Conservation (phyloP, 208 protist species). For the Porcisia deanei region DNA sequence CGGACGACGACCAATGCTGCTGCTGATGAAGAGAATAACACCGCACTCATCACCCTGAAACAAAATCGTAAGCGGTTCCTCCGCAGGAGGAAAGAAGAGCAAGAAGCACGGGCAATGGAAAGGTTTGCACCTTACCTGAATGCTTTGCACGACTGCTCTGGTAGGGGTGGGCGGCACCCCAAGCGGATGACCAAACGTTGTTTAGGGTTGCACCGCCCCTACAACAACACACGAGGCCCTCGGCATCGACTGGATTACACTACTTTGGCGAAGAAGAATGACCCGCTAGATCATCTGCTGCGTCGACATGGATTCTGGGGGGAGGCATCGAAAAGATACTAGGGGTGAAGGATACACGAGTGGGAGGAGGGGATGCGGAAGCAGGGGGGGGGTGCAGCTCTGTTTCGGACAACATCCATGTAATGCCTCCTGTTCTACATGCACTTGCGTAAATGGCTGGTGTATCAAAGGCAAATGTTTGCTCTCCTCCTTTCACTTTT, state of each 20-base stretch:
- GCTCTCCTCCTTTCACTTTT: too few species aligned
- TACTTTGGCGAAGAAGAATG: conserved; percentile 11
- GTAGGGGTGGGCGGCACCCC: not conserved
- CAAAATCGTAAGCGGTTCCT: not conserved
- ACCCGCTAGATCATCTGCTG: conserved; percentile 32
- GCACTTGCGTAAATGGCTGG: too few species aligned
- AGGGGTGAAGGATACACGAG: not conserved
- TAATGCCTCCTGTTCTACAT: too few species aligned
- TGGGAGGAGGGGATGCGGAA: not conserved
- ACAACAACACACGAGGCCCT: not conserved
- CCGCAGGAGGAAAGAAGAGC: not conserved
- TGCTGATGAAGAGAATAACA: not conserved
- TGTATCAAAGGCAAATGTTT: too few species aligned
- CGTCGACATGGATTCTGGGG: conserved; percentile 43
- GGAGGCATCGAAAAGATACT: conserved; percentile 20
- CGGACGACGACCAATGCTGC: not conserved
- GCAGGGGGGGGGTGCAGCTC: not conserved
- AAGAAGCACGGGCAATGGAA: not conserved
- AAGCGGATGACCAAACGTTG: conserved; percentile 3
- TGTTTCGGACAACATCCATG: too few species aligned
- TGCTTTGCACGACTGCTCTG: not conserved
- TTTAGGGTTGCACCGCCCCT: not conserved
- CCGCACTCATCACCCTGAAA: not conserved
- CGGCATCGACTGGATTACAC: conserved; percentile 7
- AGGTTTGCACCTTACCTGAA: conserved; percentile 16